Percentiles rank a stretch among this genome's conserved stretches.
Evolutionary conservation across 371 early-diverging fungal species (phyloP).

Genomic region (Umbelopsis sp.): DNA sequence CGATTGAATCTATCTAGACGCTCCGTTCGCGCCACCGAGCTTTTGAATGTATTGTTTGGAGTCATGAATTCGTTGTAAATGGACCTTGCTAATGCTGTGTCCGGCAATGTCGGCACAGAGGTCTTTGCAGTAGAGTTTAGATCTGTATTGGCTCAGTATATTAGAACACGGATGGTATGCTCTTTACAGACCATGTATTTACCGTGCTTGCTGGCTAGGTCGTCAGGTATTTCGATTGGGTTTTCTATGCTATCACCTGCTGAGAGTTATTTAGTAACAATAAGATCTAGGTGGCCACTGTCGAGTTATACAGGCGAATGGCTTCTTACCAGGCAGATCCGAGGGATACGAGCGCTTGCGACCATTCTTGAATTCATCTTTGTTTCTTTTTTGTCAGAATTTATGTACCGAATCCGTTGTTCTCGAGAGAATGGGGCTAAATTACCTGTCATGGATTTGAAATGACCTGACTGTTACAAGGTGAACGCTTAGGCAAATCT

Average conservation of each 20-base stretch:
- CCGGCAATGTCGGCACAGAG: not conserved
- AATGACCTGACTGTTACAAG: not conserved
- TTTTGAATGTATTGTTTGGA: constrained; percentile 5
- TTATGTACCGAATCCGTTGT: not conserved
- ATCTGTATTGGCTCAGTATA: not conserved
- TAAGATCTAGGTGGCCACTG: not conserved
- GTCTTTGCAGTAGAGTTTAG: not conserved
- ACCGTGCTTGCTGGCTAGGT: not conserved
- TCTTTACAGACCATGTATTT: not conserved
- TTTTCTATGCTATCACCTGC: constrained; percentile 12
- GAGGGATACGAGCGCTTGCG: constrained; percentile 11
- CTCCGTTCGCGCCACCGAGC: not conserved
- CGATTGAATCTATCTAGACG: not conserved
- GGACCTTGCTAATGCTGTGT: not conserved
- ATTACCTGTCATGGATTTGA: constrained; percentile 1
- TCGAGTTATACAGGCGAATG: not conserved
- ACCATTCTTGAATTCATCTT: constrained; percentile 7
- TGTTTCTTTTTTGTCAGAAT: not conserved
- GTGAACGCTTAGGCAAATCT: not conserved
- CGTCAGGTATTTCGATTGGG: constrained; percentile 9
- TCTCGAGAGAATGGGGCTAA: not conserved
- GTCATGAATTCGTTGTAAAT: constrained; percentile 1
- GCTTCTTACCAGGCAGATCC: not conserved
- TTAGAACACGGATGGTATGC: not conserved
- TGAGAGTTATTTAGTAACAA: not conserved